Evolutionary conservation across 768 basidiomycete species (phyloP).

Genomic region (Mycena chlorophos): DNA sequence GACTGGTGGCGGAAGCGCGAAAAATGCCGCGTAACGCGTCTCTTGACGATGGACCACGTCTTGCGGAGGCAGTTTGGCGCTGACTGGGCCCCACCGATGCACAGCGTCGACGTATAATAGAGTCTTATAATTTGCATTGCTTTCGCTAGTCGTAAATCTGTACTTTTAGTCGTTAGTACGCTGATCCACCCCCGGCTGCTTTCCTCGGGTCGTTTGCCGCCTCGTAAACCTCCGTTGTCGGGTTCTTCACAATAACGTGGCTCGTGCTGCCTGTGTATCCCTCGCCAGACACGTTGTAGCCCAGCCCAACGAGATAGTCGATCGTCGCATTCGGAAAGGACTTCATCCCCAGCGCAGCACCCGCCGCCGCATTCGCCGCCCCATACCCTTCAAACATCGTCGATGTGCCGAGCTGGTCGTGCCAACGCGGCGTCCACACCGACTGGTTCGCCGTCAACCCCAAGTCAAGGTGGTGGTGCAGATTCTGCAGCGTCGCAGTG

Average conservation of each 20-base stretch:
- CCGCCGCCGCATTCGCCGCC: not conserved
- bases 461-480: conserved; percentile 37
- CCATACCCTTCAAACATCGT: conserved; percentile 25
- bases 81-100: conserved; percentile 21
- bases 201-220: conserved; percentile 8
- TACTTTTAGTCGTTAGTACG: not conserved
- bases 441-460: conserved; percentile 21
- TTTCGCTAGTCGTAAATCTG: not conserved
- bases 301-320: conserved; percentile 9
- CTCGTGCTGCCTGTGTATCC: conserved; percentile 5
- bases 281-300: conserved; percentile 6
- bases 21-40: conserved; percentile 28
- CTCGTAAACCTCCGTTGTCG: conserved; percentile 1
- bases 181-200: conserved; percentile 1
- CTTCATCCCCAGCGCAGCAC: conserved; percentile 11
- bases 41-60: conserved; percentile 25
- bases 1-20: conserved; percentile 32
- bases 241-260: conserved; percentile 7
- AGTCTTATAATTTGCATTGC: not conserved
- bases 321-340: conserved; percentile 16
- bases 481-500: conserved; percentile 38
- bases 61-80: conserved; percentile 27
- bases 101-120: conserved; percentile 3
- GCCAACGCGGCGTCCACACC: conserved; percentile 27
- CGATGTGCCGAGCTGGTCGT: conserved; percentile 26